Evolutionary conservation across 2,329 filamentous ascomycete genomes (phyloP).

Genomic region (Trichoderma aggressivum): DNA sequence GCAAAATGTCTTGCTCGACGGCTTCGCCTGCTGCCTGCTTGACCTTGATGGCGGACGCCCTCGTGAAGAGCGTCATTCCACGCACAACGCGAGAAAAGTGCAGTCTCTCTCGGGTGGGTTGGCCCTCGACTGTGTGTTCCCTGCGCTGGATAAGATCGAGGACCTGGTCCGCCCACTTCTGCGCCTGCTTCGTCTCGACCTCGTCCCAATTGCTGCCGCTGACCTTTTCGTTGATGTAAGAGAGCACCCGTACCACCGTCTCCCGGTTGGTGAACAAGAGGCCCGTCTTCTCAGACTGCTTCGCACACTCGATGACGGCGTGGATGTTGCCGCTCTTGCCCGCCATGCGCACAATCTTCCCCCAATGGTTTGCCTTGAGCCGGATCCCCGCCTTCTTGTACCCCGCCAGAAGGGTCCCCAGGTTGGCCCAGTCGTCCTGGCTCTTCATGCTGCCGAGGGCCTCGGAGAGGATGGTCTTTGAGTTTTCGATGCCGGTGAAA

Average conservation of each 20-base stretch:
- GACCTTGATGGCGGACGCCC: constrained; percentile 28
- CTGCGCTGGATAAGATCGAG: constrained; percentile 48
- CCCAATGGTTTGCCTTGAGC: constrained; percentile 34
- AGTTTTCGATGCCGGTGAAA: constrained; percentile 42
- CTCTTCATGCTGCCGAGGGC: constrained; percentile 47
- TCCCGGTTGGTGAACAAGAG: constrained; percentile 42
- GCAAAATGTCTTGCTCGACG: constrained; percentile 26
- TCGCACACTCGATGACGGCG: constrained; percentile 49
- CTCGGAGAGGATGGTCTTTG: constrained; percentile 35
- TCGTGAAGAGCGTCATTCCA: constrained; percentile 32
- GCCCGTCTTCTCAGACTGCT: constrained; percentile 44
- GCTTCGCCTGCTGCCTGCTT: constrained; percentile 25
- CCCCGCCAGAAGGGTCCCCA: constrained; percentile 51
- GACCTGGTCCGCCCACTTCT: constrained; percentile 46
- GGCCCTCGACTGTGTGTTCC: constrained; percentile 33
- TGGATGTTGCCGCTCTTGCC: constrained; percentile 41
- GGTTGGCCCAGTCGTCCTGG: constrained; percentile 50
- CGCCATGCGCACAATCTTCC: constrained; percentile 42
- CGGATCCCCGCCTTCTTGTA: constrained; percentile 42
- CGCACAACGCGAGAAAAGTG: constrained; percentile 30
- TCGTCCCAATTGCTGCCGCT: constrained; percentile 35
- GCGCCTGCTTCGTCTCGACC: constrained; percentile 39
- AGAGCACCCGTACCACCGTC: constrained; percentile 32
- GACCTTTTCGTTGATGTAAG: constrained; percentile 37
- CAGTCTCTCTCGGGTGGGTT: constrained; percentile 22